Evolutionary conservation across 331 rosid genomes (phyloP).

Genomic region (Cydonia oblonga): DNA sequence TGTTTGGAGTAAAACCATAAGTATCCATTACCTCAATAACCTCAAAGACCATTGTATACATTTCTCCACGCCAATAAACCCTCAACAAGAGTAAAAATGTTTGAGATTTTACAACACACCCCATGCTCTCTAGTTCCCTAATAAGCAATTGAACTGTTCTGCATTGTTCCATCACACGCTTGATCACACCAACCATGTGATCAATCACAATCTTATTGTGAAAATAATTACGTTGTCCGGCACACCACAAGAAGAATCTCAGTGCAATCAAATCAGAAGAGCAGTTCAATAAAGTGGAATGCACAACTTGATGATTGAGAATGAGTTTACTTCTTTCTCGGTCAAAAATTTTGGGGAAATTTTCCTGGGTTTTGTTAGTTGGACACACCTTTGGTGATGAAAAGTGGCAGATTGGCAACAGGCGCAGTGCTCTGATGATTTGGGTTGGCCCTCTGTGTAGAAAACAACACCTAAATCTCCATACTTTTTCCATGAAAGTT

Average conservation of each 20-base stretch:
- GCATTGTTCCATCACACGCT: conserved; percentile 19
- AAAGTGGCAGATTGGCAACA: conserved; percentile 4
- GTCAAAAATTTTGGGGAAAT: neutral
- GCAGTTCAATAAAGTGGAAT: conserved; percentile 29
- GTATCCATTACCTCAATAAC: conserved; percentile 33
- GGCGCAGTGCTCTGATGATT: conserved; percentile 4
- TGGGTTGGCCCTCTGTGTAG: conserved; percentile 3
- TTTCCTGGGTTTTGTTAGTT: neutral
- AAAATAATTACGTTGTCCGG: conserved; percentile 29
- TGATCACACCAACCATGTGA: conserved; percentile 28
- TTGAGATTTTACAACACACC: conserved; percentile 35
- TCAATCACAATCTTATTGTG: conserved; percentile 21
- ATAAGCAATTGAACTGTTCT: conserved; percentile 33
- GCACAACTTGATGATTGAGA: conserved; percentile 17
- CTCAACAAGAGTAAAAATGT: conserved; percentile 43
- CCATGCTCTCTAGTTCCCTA: conserved; percentile 28
- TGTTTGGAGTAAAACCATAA: conserved; percentile 32
- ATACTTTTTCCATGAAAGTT: conserved; percentile 21
- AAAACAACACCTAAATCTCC: conserved; percentile 21
- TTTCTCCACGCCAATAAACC: conserved; percentile 42
- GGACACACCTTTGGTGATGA: neutral
- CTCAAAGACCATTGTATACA: conserved; percentile 32
- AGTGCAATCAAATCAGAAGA: conserved; percentile 55
- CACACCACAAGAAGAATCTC: conserved; percentile 44
- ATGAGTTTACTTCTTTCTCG: conserved; percentile 5